Base-by-base conservation (phyloP, 139 green algal genomes). In the Bryopsis sp. region DNA sequence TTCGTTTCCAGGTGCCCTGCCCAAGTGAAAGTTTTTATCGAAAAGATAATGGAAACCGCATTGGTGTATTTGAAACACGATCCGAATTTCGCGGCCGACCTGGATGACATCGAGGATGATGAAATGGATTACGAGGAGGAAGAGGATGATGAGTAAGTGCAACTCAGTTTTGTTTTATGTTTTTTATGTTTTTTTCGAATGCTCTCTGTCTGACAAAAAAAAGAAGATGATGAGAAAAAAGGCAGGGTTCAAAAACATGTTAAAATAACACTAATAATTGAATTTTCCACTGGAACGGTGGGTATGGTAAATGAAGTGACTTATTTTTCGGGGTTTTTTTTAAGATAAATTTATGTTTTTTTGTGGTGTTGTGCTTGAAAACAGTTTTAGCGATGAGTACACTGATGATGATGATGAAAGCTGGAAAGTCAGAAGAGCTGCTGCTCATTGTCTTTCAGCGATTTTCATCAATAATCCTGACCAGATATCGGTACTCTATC, bases 341-440 rank as follows among this genome's bases (percentile, higher is more conserved):
- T n/a, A n/a, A n/a, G n/a, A n/a, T n/a, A n/a, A n/a, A n/a, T n/a
- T n/a, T n/a, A n/a, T n/a, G n/a, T n/a, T n/a, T n/a, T n/a, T 71
- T 74, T 28, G 58, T 35, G 1, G 50, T 33, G n/a, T n/a, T n/a
- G n/a, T n/a, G n/a, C n/a, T n/a, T n/a, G n/a, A n/a, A n/a, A n/a
- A n/a, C 24, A 75, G 73, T 28, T 72, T 78, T 54, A 79, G 88
- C 35, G 82, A 95, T n/a, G 85, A 85, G 31, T 97, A 95, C 85
- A 88, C 71, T 39, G 93, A 98, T 71, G 93, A 98, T 57, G 93
- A 98, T 61, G 93, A 98, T 68, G 72, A 81, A 46, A 94, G 84
- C 83, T 98, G 93, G 93, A 98, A 97, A 76, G 93, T 98, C 64
- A 64, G 91, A 22, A 57, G 66, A 22, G 60, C 60, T 19, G 29